Evolutionary conservation across 2,329 filamentous ascomycete genomes (phyloP), one percentile per base, ranked within the genome.

Genomic region (Penicillium olsonii): DNA sequence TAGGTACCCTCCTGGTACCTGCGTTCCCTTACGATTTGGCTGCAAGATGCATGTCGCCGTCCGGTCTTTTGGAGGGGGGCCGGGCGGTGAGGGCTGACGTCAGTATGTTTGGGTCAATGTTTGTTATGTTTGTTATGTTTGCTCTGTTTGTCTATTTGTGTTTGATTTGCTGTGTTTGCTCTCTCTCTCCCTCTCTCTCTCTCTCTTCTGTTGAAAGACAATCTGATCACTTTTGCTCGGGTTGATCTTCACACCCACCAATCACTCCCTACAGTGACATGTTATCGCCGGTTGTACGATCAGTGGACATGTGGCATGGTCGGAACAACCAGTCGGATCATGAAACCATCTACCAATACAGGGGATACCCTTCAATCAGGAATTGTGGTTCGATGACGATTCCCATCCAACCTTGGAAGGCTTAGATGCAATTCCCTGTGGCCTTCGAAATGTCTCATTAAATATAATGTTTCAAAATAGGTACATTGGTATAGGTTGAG

Each of bases 41-140:
- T 27, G 42, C 42, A 50, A 35, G 35, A 45, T 12, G 5, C 22
- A 50, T 35, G 47, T 50, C 47, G 44, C 40, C 46, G 40, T 27
- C 37, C 11, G 35, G 42, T 50, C 29, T 29, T 56, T 42, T 18
- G 51, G 55, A 6, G 53, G 26, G 52, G 48, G 45, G 19, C 20
- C 37, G 7, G 22, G 38, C 17, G 33, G 37, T 33, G 40, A 42
- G 17, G 14, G 2, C 2, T 53, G 51, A 53, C 43, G 39, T 44
- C 47, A 50, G 15, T 35, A 18, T 18, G 33, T 35, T n/a, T 44
- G 4, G 15, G 7, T 8, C n/a, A n/a, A n/a, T n/a, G n/a, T n/a
- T n/a, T n/a, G n/a, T n/a, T n/a, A 14, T 15, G 10, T 29, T 11
- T 11, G 4, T 14, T 3, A 4, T n/a, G 18, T 22, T 24, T 15